Evolutionary conservation across 345 rosid genomes (phyloP).

Genomic region (Lepidium aucheri): DNA sequence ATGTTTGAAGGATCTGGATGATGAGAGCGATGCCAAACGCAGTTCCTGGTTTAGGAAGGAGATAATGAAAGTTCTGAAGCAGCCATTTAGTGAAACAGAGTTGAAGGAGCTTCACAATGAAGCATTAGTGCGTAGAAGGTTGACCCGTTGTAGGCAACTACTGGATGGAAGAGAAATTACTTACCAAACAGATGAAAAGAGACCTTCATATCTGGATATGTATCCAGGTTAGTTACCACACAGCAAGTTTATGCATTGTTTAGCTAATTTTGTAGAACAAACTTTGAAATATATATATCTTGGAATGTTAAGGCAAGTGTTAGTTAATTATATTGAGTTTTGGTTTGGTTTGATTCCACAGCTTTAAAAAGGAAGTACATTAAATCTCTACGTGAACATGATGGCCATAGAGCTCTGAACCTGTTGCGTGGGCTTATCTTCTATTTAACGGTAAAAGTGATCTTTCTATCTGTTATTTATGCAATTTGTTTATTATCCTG

Average conservation of each 20-base stretch:
- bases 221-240: constrained; percentile 30
- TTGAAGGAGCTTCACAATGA: constrained; percentile 22
- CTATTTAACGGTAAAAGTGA: constrained; percentile 51
- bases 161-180: constrained; percentile 25
- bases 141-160: background rate
- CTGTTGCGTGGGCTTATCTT: constrained; percentile 71
- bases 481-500: too few species aligned
- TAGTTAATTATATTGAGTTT: background rate
- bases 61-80: constrained; percentile 34
- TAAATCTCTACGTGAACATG: background rate
- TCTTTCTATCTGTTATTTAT: background rate
- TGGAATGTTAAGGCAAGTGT: background rate
- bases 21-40: constrained; percentile 18
- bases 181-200: background rate
- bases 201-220: constrained; percentile 47
- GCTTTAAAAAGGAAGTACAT: constrained; percentile 13
- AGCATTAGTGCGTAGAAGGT: constrained; percentile 14
- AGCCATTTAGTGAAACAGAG: constrained; percentile 40
- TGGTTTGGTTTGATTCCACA: constrained; percentile 8
- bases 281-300: background rate
- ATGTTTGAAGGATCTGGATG: constrained; percentile 22
- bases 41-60: constrained; percentile 37
- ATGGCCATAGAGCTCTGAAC: constrained; percentile 32
- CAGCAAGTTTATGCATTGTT: background rate
- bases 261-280: background rate